Percentiles rank a stretch among this genome's conserved stretches.
phyloP scores from a whole-genome alignment of 2,329 filamentous ascomycete genomes.

The Westerdykella ornata region DNA sequence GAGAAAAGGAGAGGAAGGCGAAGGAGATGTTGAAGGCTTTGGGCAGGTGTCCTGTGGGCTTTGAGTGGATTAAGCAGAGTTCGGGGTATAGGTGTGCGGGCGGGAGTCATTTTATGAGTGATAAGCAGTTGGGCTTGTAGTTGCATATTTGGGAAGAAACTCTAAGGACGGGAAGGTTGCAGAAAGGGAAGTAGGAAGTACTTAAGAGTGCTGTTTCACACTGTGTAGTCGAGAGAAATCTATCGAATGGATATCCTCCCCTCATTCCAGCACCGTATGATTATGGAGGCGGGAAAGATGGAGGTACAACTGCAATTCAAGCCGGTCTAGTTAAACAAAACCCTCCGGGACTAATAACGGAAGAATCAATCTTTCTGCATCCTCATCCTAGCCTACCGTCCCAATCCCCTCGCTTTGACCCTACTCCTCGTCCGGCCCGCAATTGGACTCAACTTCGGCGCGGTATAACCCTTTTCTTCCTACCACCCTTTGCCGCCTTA shows the following conservation, averaged over 20 bases:
- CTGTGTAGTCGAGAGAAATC: too few relatives aligned
- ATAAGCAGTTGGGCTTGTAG: too few relatives aligned
- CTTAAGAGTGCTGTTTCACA: too few relatives aligned
- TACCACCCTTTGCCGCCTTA: background rate
- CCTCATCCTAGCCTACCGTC: background rate
- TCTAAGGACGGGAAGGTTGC: too few relatives aligned
- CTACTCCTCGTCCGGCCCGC: background rate
- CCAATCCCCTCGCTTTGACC: background rate
- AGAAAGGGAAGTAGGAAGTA: too few relatives aligned
- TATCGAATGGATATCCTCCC: too few relatives aligned
- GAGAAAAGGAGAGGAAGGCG: slow-evolving; percentile 36
- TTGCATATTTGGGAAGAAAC: too few relatives aligned
- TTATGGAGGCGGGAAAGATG: too few relatives aligned
- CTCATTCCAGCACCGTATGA: too few relatives aligned
- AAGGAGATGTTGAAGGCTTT: slow-evolving; percentile 47
- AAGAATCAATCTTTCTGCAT: background rate
- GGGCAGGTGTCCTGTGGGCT: slow-evolving; percentile 55
- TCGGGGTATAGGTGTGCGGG: slow-evolving; percentile 58
- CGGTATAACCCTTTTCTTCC: background rate
- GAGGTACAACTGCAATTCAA: too few relatives aligned
- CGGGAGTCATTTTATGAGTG: slow-evolving; percentile 55
- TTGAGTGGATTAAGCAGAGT: slow-evolving; percentile 53
- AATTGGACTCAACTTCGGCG: background rate
- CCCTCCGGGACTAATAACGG: slow-evolving; percentile 48
- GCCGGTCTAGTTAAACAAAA: too few relatives aligned